Conservation (phyloP, 257 asterid species). For the Solanum dulcamara region DNA sequence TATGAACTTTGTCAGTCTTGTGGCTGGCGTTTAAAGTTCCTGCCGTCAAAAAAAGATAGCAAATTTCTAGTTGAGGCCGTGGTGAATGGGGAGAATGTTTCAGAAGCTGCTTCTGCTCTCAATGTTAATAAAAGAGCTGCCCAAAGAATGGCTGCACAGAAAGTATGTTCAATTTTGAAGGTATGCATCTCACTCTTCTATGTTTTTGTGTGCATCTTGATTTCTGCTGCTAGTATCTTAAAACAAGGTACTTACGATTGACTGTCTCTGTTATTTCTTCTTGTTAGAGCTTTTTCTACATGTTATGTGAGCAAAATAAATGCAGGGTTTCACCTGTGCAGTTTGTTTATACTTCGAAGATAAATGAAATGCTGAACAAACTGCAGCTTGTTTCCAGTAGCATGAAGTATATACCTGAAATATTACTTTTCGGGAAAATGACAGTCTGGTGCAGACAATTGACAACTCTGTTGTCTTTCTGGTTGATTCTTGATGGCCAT, state of each 20-base stretch:
- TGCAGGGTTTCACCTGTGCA: not conserved
- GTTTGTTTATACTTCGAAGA: not conserved
- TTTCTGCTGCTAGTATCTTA: not conserved
- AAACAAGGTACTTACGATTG: not conserved
- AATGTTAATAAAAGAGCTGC: conserved; percentile 49
- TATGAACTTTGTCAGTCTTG: conserved; percentile 68
- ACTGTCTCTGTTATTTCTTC: not conserved
- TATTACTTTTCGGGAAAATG: not conserved
- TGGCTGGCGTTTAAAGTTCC: conserved; percentile 37
- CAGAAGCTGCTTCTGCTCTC: conserved; percentile 30
- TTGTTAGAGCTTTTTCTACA: not conserved
- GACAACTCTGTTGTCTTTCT: not conserved
- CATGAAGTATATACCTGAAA: not conserved
- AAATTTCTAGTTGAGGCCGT: conserved; percentile 35
- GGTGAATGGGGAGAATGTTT: conserved; percentile 30
- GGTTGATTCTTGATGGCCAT: not conserved
- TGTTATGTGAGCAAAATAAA: not conserved
- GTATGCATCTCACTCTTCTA: conserved; percentile 18
- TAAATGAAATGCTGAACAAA: not conserved
- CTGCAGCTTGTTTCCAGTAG: not conserved
- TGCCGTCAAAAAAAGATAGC: conserved; percentile 32
- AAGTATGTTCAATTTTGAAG: conserved; percentile 42
- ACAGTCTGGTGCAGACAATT: not conserved
- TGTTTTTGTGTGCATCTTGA: not conserved
- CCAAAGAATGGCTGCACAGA: conserved; percentile 41